phyloP scores from a whole-genome alignment of 2,329 filamentous ascomycete genomes.

The Xylaria sp. region DNA sequence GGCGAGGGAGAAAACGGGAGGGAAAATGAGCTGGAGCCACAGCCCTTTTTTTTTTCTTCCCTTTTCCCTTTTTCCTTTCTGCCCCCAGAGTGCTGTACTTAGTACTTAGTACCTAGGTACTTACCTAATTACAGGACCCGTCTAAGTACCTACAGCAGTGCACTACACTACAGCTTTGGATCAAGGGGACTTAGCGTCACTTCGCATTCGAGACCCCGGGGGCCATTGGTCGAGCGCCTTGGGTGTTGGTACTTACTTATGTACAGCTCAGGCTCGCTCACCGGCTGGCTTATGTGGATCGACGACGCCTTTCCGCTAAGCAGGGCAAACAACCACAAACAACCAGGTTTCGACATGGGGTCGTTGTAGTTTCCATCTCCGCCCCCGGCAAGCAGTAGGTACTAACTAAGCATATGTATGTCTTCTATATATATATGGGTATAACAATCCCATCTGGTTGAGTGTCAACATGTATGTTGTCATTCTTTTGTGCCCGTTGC shows the following conservation, averaged over 20 bases:
- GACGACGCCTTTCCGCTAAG: slow-evolving; percentile 22
- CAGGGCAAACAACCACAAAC: slow-evolving; percentile 1
- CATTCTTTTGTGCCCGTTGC: background rate
- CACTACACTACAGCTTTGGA: background rate
- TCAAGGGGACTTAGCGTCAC: slow-evolving; percentile 10
- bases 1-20: background rate
- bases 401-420: too few relatives aligned
- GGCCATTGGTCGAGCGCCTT: slow-evolving; percentile 15
- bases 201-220: slow-evolving; percentile 6
- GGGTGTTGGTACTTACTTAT: background rate
- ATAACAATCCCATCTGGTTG: too few relatives aligned
- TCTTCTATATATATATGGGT: too few relatives aligned
- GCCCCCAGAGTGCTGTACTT: background rate
- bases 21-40: slow-evolving; percentile 9
- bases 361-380: slow-evolving; percentile 2
- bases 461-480: too few relatives aligned
- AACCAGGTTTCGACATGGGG: background rate
- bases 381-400: background rate
- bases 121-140: background rate
- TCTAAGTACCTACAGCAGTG: background rate
- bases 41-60: slow-evolving; percentile 14
- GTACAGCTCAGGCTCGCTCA: too few relatives aligned
- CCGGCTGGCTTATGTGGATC: slow-evolving; percentile 35
- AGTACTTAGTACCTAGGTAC: too few relatives aligned
- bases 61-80: slow-evolving; percentile 15